Base-by-base conservation (phyloP, 2,329 filamentous ascomycete species). In the Pseudogymnoascus sp. region DNA sequence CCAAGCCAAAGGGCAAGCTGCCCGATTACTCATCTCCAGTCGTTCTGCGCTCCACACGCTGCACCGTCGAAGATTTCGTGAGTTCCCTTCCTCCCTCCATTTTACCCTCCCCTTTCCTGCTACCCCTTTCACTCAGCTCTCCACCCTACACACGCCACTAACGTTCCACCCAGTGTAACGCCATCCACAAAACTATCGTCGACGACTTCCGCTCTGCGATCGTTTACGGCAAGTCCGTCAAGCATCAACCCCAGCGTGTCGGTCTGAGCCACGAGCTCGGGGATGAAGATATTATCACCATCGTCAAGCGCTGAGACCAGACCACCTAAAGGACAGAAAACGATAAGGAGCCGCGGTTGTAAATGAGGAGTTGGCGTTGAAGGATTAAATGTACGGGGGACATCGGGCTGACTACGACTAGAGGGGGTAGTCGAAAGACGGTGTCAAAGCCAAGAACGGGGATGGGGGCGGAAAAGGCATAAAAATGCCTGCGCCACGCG, bases 31-130 rank as follows among this genome's bases (percentile, higher is more conserved):
- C 87, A 63, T 81, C 89, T 61, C 95, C 95, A 60, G 95, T 99
- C 38, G 95, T 99, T 70, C 81, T 99, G 68, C 88, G 90, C 71
- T 84, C 89, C 67, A 86, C 82, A 61, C 88, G 87, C 69, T 96
- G 89, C 75, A 97, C 93, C 1, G 87, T 99, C 49, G 95, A 99
- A 78, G 95, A 97, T 74, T 99, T 99, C 77, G 93, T 96, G 84
- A 81, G 92, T 84, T 49, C 60, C 62, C 64, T 41, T 43, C 21
- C 62, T 25, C 62, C 61, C 6, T 62, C 9, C 5, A n/a, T 55
- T 18, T 9, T 49, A 58, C 16, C 18, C 18, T 8, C 37, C 33
- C 21, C 25, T 45, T 33, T 31, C 21, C 37, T 59, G 25, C 41
- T 25, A 25, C 33, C 21, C 41, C 11, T 45, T 31, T 52, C 12